These are phyloP conservation scores for Alisma plantagoaquatica DNA, from an alignment of 106 monocot genomes.

Conservation along the genomic window DNA sequence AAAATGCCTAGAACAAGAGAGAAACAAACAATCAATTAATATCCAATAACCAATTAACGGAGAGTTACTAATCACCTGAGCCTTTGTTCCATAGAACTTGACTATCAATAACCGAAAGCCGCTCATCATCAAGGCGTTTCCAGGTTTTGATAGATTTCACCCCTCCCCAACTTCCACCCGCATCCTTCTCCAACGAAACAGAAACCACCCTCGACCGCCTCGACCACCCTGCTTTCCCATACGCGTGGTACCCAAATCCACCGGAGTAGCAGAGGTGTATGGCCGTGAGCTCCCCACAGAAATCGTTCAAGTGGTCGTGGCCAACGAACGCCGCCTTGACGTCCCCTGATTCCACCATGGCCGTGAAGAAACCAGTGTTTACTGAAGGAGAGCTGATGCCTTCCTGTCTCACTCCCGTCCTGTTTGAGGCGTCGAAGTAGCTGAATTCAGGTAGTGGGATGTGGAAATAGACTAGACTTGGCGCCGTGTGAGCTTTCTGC, in stretches of 20 bases:
- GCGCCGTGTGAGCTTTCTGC: conserved; percentile 45
- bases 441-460: conserved; percentile 68
- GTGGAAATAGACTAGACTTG: conserved; percentile 69
- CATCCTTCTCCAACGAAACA: conserved; percentile 44
- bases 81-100: conserved; percentile 58
- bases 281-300: conserved; percentile 52
- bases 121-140: too few relatives aligned
- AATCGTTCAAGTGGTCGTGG: too few relatives aligned
- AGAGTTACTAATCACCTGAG: too few relatives aligned
- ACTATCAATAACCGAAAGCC: conserved; percentile 47
- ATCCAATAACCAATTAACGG: too few relatives aligned
- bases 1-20: too few relatives aligned
- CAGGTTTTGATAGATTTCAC: conserved; percentile 78
- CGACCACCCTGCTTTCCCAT: conserved; percentile 83
- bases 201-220: conserved; percentile 74
- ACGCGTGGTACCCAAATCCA: too few relatives aligned
- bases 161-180: conserved; percentile 48
- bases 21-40: too few relatives aligned
- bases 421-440: conserved; percentile 43
- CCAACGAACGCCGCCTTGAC: conserved; percentile 68
- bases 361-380: conserved; percentile 80
- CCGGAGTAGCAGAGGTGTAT: too few relatives aligned
- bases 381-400: conserved; percentile 58
- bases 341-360: conserved; percentile 67
- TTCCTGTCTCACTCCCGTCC: conserved; percentile 69